These are phyloP conservation scores for Aurinia saxatilis DNA, from an alignment of 345 rosid genomes.

Conservation along the genomic window DNA sequence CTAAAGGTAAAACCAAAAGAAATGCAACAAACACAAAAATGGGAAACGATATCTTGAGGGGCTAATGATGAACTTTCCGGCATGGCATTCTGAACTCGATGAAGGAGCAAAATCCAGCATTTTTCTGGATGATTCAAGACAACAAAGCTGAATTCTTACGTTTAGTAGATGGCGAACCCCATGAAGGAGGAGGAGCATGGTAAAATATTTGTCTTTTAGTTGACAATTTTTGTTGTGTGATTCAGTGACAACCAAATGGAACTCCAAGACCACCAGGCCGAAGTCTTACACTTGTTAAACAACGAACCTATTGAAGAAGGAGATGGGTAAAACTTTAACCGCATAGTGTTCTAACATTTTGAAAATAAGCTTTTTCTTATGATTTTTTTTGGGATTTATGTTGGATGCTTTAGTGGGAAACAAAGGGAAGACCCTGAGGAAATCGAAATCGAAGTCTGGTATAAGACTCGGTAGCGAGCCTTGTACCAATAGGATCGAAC, in stretches of 20 bases:
- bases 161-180: conserved; percentile 43
- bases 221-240: not conserved
- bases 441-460: conserved; percentile 9
- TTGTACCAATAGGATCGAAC: too few species aligned
- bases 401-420: conserved; percentile 1
- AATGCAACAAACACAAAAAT: too few species aligned
- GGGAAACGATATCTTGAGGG: too few species aligned
- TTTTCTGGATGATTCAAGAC: conserved; percentile 57
- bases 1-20: conserved; percentile 32
- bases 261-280: not conserved
- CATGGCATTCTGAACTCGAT: not conserved
- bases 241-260: not conserved
- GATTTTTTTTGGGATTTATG: not conserved
- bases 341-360: not conserved
- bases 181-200: conserved; percentile 66
- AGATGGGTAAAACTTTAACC: not conserved
- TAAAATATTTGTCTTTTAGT: conserved; percentile 23
- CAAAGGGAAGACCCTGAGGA: not conserved
- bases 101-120: conserved; percentile 54
- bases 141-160: conserved; percentile 57
- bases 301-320: not conserved
- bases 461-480: too few species aligned
- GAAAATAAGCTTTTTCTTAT: not conserved
- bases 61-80: too few species aligned
- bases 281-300: not conserved